These are phyloP conservation scores for Neonectria faginata DNA, from an alignment of 2,329 filamentous ascomycete genomes.

Conservation along the genomic window DNA sequence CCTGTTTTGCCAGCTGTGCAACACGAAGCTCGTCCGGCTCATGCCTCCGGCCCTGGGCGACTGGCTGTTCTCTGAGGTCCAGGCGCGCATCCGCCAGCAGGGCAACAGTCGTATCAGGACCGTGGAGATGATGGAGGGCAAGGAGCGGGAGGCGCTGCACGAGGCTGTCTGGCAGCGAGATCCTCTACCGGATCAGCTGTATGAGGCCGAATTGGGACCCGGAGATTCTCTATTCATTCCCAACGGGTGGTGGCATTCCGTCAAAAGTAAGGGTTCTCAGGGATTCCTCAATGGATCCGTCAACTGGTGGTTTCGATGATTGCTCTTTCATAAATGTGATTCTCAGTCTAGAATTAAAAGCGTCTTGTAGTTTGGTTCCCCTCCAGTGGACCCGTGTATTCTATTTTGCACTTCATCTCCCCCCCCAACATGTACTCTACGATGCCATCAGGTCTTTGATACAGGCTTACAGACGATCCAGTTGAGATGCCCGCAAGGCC, in stretches of 20 bases:
- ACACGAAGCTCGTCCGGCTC: conserved; percentile 79
- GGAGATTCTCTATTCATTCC: conserved; percentile 60
- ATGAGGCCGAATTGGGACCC: conserved; percentile 67
- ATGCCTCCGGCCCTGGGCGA: conserved; percentile 73
- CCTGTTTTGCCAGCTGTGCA: conserved; percentile 84
- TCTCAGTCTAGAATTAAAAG: neutral
- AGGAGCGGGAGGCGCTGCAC: conserved; percentile 75
- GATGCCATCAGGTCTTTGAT: conserved; percentile 24
- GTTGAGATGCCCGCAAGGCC: conserved; percentile 62
- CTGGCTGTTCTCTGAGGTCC: conserved; percentile 69
- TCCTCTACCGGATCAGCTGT: conserved; percentile 48
- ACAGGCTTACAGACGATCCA: conserved; percentile 63
- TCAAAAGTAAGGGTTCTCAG: conserved; percentile 52
- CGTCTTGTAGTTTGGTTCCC: neutral
- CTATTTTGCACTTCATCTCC: conserved; percentile 10
- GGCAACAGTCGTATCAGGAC: conserved; percentile 71
- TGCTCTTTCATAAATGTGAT: too few relatives aligned
- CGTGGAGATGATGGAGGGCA: conserved; percentile 90
- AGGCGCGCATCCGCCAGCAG: conserved; percentile 52
- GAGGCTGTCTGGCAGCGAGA: conserved; percentile 74
- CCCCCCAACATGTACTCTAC: conserved; percentile 15
- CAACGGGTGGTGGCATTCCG: conserved; percentile 61
- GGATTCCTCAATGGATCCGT: conserved; percentile 57
- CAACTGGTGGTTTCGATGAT: conserved; percentile 60
- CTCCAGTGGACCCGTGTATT: conserved; percentile 1